phyloP scores from a whole-genome alignment of 106 monocot genomes.

The Phalaenopsis aphrodite region DNA sequence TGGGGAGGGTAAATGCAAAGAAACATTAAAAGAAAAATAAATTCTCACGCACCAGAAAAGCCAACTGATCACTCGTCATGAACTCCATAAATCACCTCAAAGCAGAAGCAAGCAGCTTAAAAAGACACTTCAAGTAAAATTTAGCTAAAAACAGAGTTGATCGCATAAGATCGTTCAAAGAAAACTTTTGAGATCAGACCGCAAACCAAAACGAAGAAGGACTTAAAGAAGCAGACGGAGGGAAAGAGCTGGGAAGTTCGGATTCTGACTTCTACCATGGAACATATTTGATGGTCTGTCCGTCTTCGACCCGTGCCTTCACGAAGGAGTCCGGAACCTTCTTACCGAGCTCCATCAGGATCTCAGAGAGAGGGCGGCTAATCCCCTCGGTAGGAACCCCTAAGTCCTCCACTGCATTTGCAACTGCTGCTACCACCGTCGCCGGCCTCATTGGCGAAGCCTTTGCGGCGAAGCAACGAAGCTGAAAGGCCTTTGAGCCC shows the following conservation, averaged over 20 bases:
- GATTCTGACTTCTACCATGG: conserved; percentile 34
- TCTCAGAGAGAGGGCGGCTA: conserved; percentile 47
- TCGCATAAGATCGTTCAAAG: not conserved
- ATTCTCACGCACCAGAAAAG: not conserved
- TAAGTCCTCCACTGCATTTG: conserved; percentile 18
- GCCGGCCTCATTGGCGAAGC: conserved; percentile 10
- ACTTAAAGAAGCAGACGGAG: not conserved
- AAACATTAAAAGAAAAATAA: not conserved
- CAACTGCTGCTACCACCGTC: not conserved
- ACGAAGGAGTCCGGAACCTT: conserved; percentile 62
- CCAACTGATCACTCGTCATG: not conserved
- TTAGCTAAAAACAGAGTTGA: not conserved
- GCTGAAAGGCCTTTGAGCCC: not conserved
- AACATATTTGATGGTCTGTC: conserved; percentile 37
- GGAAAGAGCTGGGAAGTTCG: not conserved
- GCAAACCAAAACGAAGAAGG: not conserved
- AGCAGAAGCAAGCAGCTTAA: too few relatives aligned
- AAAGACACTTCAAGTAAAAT: not conserved
- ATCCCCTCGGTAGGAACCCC: conserved; percentile 45
- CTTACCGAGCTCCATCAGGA: conserved; percentile 47
- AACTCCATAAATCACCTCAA: not conserved
- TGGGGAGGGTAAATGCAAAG: not conserved
- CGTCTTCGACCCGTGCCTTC: conserved; percentile 34
- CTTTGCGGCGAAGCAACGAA: conserved; percentile 23
- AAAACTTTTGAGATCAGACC: not conserved